Conservation (phyloP, 108 stramenopile genomes). For the Pseudonitzschia delicatissima region DNA sequence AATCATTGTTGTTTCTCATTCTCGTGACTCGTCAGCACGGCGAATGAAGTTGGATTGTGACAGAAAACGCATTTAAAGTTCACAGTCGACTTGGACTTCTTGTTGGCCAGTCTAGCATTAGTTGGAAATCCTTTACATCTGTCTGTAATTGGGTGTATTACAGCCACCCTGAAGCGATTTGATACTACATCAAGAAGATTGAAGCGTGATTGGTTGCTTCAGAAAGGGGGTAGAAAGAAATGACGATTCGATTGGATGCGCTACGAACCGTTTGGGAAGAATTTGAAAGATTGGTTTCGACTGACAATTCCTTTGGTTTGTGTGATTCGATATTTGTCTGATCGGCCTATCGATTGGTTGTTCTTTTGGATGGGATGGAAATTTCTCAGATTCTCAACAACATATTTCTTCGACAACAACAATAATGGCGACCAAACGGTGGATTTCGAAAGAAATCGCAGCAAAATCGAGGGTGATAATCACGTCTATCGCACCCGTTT, state of each 20-base stretch:
- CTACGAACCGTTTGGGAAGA: background rate
- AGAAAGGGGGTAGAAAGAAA: background rate
- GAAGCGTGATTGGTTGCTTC: too few species aligned
- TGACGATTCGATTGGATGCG: constrained; percentile 1
- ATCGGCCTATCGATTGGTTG: constrained; percentile 11
- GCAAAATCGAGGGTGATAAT: background rate
- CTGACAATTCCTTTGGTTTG: background rate
- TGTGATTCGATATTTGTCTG: background rate
- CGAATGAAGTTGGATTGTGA: too few species aligned
- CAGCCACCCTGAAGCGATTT: too few species aligned
- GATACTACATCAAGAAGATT: too few species aligned
- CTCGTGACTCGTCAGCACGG: too few species aligned
- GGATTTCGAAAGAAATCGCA: background rate
- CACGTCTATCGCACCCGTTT: background rate
- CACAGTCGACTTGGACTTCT: too few species aligned
- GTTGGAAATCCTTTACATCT: too few species aligned
- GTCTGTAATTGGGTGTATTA: too few species aligned
- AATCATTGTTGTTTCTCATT: too few species aligned
- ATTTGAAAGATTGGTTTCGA: background rate
- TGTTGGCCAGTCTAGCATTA: too few species aligned
- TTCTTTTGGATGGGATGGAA: constrained; percentile 15
- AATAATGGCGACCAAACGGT: background rate
- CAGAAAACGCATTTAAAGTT: too few species aligned
- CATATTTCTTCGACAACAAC: background rate
- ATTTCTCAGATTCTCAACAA: background rate